Percentiles rank a stretch among this genome's conserved stretches.
phyloP scores from a whole-genome alignment of 179 eudicot genomes.

The Nepenthes alata region DNA sequence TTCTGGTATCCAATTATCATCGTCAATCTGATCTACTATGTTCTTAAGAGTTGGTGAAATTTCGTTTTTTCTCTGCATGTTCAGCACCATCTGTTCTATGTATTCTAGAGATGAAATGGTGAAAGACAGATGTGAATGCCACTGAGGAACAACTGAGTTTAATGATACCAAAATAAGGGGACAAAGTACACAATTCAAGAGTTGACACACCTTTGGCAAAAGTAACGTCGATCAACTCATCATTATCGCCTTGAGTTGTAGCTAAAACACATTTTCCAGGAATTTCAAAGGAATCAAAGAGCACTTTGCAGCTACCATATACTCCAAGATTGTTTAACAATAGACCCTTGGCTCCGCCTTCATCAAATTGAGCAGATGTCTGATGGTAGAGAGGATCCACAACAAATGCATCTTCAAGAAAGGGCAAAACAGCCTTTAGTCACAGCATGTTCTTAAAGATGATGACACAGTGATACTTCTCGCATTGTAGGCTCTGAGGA shows the following conservation, averaged over 20 bases:
- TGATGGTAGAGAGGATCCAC: conserved; percentile 98
- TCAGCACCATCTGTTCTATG: conserved; percentile 56
- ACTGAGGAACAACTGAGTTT: not conserved
- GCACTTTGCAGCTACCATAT: conserved; percentile 68
- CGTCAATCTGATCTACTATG: conserved; percentile 55
- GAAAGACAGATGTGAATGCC: conserved; percentile 9
- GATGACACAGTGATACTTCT: too few species aligned
- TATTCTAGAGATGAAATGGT: conserved; percentile 29
- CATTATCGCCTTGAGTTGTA: conserved; percentile 18
- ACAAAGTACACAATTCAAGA: not conserved
- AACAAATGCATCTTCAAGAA: conserved; percentile 57
- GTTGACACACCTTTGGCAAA: conserved; percentile 61
- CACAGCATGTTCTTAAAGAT: too few species aligned
- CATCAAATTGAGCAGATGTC: conserved; percentile 95
- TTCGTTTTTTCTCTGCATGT: conserved; percentile 35
- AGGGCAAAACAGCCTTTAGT: not conserved
- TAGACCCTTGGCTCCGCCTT: conserved; percentile 97
- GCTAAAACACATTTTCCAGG: conserved; percentile 59
- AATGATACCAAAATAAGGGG: not conserved
- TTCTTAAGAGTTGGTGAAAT: conserved; percentile 60
- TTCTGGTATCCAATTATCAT: conserved; percentile 27
- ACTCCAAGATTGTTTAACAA: conserved; percentile 85
- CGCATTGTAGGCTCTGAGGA: too few species aligned
- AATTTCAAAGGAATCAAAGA: conserved; percentile 87
- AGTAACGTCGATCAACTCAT: conserved; percentile 52